A percentile compares a stretch with the other conserved stretches of the same genome.
Conservation (phyloP, 495 filamentous ascomycete genomes). For the Hypoxylon crocopeplum region DNA sequence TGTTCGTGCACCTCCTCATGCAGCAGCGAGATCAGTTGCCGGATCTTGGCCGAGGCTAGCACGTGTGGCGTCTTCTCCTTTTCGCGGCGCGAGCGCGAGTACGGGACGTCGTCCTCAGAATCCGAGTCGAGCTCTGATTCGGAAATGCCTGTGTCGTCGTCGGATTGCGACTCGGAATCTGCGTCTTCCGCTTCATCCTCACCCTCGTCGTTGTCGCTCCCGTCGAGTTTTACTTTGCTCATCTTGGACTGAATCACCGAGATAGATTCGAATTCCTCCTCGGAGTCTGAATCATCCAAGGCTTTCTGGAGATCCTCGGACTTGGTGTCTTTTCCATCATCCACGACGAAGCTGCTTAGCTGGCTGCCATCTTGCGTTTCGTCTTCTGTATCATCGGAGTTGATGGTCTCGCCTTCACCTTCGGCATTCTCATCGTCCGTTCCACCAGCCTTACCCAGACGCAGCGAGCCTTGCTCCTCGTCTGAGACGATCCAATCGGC, state of each 20-base stretch:
- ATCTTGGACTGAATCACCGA: slow-evolving; percentile 47
- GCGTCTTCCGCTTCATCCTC: slow-evolving; percentile 32
- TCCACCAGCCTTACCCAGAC: slow-evolving; percentile 79
- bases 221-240: slow-evolving; percentile 30
- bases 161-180: slow-evolving; percentile 46
- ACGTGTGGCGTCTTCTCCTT: slow-evolving; percentile 49
- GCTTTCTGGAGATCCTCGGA: slow-evolving; percentile 32
- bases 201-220: slow-evolving; percentile 20
- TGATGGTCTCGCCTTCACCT: slow-evolving; percentile 80
- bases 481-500: slow-evolving; percentile 79
- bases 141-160: slow-evolving; percentile 38
- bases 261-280: slow-evolving; percentile 51
- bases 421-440: slow-evolving; percentile 86
- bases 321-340: slow-evolving; percentile 47
- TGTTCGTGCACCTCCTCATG: slow-evolving; percentile 74
- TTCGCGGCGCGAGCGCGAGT: slow-evolving; percentile 13
- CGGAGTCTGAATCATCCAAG: slow-evolving; percentile 41
- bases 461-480: slow-evolving; percentile 59
- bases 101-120: slow-evolving; percentile 51
- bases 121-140: slow-evolving; percentile 49
- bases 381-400: slow-evolving; percentile 64
- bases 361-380: slow-evolving; percentile 55
- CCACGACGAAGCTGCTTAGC: slow-evolving; percentile 54
- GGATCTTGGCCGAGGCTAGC: slow-evolving; percentile 87
- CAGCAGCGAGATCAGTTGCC: slow-evolving; percentile 80